Base-by-base conservation (phyloP, 1,284 basidiomycete species). In the Apiotrichum porosum region DNA sequence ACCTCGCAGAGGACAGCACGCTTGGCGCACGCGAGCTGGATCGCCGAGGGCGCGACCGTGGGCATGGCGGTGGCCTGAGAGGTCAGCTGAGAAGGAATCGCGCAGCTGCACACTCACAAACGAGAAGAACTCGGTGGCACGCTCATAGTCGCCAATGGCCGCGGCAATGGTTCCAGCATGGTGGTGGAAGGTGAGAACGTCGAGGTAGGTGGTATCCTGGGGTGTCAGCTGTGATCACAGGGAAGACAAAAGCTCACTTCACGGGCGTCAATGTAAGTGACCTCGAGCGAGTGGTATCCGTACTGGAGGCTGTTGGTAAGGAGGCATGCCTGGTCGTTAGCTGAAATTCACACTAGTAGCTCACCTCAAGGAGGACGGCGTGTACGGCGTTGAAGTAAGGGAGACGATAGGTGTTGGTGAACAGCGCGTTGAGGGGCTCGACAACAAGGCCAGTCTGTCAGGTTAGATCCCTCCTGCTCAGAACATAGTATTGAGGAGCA, bases 1-100 rank as follows among this genome's bases (percentile, higher is more conserved):
- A 69, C 37, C 39, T 66, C 65, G 45, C 66, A 69, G 9, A 72
- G 58, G 22, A 69, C 58, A 4, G 69, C 69, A 26, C 69, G 60
- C 44, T 70, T 70, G 2, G 63, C 67, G 30, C 54, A 58, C 9
- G 63, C 54, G 1, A 68, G 30, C 45, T 70, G 69, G 33, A 70
- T 63, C 14, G 66, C 69, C 2, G 69, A 70, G 1, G 57, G 49
- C 6, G 57, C 47, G 2, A 46, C 18, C 3, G 65, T 66, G 2
- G 67, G 66, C 15, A 62, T 49, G 4, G 62, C 44, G 2, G 66
- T 58, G 3, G 61, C 65, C 68, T 71, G 51, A 6, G n/a, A n/a
- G 4, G 46, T 33, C n/a, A 52, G 37, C 12, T n/a, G n/a, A n/a
- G n/a, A n/a, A n/a, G 17, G 33, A 9, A 21, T 38, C 28, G 18